These are phyloP conservation scores for Cymbopogon flexuosus DNA, from an alignment of 202 grass and related monocot species.

Conservation along the genomic window DNA sequence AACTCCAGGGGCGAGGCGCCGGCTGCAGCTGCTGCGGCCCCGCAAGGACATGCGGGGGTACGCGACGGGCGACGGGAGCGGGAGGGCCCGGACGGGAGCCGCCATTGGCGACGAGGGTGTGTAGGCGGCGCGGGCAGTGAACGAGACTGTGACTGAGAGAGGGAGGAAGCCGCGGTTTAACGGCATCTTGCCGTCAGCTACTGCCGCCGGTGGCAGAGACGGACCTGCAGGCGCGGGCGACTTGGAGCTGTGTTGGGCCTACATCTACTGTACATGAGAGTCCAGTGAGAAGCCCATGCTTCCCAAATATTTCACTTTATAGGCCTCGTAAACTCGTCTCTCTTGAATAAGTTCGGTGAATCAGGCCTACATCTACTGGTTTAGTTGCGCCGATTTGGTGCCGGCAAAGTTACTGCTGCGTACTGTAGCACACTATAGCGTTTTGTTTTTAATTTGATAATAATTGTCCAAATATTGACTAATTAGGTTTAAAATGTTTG, in stretches of 20 bases:
- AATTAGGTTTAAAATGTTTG: too few species aligned
- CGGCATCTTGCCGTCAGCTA: background rate
- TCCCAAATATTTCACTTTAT: background rate
- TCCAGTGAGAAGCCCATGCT: background rate
- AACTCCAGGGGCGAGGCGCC: background rate
- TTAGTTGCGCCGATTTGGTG: too few species aligned
- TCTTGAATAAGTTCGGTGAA: too few species aligned
- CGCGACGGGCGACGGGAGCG: slow-evolving; percentile 29
- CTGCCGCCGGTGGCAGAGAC: background rate
- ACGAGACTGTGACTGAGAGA: background rate
- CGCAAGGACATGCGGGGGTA: background rate
- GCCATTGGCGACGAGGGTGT: slow-evolving; percentile 29
- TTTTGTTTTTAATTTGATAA: too few species aligned
- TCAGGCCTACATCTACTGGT: too few species aligned
- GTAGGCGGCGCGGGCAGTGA: background rate
- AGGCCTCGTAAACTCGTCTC: background rate
- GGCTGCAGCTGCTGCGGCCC: slow-evolving; percentile 12
- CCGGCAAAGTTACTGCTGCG: too few species aligned
- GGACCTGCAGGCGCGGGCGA: background rate
- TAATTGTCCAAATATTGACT: too few species aligned
- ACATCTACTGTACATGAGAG: background rate
- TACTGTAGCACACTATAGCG: too few species aligned
- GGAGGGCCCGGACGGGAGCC: slow-evolving; percentile 24
- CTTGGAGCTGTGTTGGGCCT: background rate
- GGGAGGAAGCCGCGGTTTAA: background rate